A percentile compares a stretch with the other conserved stretches of the same genome.
phyloP scores from a whole-genome alignment of 2,329 filamentous ascomycete species.

The Elsinoe australis region DNA sequence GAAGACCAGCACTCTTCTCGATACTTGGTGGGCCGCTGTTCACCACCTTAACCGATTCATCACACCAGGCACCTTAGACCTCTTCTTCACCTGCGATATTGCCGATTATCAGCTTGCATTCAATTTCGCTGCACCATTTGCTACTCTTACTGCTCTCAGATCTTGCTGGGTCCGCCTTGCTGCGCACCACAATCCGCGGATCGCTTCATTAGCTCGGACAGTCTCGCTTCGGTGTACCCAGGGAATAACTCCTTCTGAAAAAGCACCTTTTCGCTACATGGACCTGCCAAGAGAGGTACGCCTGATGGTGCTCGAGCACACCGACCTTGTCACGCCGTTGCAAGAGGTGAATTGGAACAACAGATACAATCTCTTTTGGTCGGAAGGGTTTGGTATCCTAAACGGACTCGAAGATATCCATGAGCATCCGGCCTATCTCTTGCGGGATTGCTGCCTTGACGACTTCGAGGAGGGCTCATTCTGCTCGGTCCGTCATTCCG shows the following conservation, averaged over 20 bases:
- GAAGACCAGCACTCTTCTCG: too few species aligned
- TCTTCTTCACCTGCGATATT: not conserved
- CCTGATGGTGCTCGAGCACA: not conserved
- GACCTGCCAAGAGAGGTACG: not conserved
- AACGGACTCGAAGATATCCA: not conserved
- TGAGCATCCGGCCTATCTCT: not conserved
- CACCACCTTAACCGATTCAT: not conserved
- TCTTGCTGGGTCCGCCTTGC: not conserved
- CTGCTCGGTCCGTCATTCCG: not conserved
- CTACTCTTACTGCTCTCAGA: not conserved
- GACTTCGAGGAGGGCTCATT: not conserved
- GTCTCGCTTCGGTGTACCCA: not conserved
- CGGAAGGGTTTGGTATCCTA: not conserved
- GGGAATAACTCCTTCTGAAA: not conserved
- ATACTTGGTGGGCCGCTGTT: not conserved
- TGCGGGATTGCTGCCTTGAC: not conserved
- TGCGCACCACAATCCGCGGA: not conserved
- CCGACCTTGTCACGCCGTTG: not conserved
- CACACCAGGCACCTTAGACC: not conserved
- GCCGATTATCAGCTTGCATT: not conserved
- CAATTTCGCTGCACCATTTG: not conserved
- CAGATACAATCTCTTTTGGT: not conserved
- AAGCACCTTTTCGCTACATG: not conserved
- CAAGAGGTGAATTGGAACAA: not conserved
- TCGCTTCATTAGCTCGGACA: not conserved